Base-by-base conservation (phyloP, 305 asterid species). In the Euphrasia arctica region DNA sequence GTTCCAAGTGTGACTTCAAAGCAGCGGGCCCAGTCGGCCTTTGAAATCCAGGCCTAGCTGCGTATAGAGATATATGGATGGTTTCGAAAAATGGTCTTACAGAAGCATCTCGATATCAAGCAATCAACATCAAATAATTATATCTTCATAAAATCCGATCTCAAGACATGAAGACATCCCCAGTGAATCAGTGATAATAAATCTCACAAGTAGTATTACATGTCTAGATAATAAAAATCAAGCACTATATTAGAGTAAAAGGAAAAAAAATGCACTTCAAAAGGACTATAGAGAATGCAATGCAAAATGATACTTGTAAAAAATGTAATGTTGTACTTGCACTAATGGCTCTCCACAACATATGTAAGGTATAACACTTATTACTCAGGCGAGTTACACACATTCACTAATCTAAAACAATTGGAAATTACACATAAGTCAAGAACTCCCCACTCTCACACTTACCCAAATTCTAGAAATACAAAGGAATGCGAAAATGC, bases 11-110 rank as follows among this genome's bases (percentile, higher is more conserved):
- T 15, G 95, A 75, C 62, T 71, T 75, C 18, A 67, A 68, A 45
- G 82, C 64, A 56, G 83, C 63, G 12, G 90, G 73, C 72, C 77
- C 82, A 27, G 64, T 74, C 14, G 79, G 84, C 76, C 72, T 79
- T 69, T 85, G 85, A 77, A 87, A 87, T 70, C 97, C 98, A 66
- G 97, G 98, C 76, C 82, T 83, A 72, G 98, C 98, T 91, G 95
- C 90, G 83, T 68, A 60, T 39, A 15, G 28, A 68, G 50, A 62
- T 58, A 50, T 34, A 64, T 49, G 52, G 43, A 64, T 49, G 52
- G 22, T 54, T 36, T 43, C 10, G 18, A 18, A 67, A 25, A 61
- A 1, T 57, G n/a, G 52, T 29, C 25, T 25, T 22, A 69, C 64
- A 25, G n/a, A 48, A 60, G 8, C 14, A 18, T 59, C 43, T 64